Evolutionary conservation across 1,284 basidiomycete genomes (phyloP).

Genomic region (Trichosporon asahii): DNA sequence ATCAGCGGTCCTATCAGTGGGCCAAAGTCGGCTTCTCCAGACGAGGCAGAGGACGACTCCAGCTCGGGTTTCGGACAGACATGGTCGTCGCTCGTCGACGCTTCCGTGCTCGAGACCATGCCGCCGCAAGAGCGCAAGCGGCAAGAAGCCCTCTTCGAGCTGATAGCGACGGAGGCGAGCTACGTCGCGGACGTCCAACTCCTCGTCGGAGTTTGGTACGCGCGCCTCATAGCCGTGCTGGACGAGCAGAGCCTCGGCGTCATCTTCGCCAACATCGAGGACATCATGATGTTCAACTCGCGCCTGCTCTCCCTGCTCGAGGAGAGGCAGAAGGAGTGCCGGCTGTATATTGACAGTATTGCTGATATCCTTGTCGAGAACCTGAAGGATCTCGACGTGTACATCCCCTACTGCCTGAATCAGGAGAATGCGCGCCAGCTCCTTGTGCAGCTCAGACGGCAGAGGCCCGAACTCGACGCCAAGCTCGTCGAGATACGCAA

Average conservation of each 20-base stretch:
- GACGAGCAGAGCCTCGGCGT: constrained; percentile 72
- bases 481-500: constrained; percentile 32
- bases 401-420: constrained; percentile 87
- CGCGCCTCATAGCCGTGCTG: constrained; percentile 68
- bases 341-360: constrained; percentile 83
- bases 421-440: constrained; percentile 75
- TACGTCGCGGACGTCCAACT: constrained; percentile 88
- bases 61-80: constrained; percentile 58
- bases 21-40: neutral
- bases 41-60: constrained; percentile 23
- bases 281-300: constrained; percentile 82
- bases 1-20: constrained; percentile 14
- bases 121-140: constrained; percentile 72
- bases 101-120: constrained; percentile 71
- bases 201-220: constrained; percentile 80
- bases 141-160: constrained; percentile 86
- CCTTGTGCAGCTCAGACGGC: constrained; percentile 68
- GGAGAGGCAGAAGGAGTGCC: constrained; percentile 80
- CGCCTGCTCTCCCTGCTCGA: constrained; percentile 81
- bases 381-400: constrained; percentile 71
- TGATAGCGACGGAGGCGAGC: constrained; percentile 79
- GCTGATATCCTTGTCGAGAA: constrained; percentile 77
- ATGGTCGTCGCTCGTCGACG: constrained; percentile 86
- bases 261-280: constrained; percentile 91
- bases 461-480: constrained; percentile 62